Evolutionary conservation across 2,329 filamentous ascomycete genomes (phyloP).

Genomic region (Hypoxylon rubiginosum): DNA sequence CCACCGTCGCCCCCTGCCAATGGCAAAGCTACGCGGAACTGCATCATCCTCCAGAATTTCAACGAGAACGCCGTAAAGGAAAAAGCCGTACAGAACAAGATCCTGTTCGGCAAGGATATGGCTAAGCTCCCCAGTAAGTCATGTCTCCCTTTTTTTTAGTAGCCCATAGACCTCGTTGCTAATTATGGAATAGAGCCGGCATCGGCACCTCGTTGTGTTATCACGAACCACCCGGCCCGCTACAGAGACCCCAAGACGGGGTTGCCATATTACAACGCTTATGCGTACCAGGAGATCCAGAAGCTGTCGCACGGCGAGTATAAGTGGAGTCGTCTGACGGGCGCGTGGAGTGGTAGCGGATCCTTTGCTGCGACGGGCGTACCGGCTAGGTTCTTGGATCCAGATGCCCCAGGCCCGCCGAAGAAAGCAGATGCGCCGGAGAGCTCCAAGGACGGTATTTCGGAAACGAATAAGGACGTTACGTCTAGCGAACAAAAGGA

Average conservation of each 20-base stretch:
- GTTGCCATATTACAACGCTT: constrained; percentile 81
- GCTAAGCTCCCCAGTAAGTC: constrained; percentile 67
- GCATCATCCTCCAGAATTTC: constrained; percentile 72
- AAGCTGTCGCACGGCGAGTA: constrained; percentile 80
- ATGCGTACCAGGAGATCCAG: constrained; percentile 86
- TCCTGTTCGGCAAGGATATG: constrained; percentile 72
- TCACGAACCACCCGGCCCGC: constrained; percentile 83
- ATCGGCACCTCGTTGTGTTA: constrained; percentile 75
- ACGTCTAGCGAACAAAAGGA: constrained; percentile 19
- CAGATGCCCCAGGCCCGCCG: constrained; percentile 50
- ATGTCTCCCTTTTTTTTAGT: not conserved
- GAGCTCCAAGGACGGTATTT: constrained; percentile 18
- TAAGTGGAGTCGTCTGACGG: constrained; percentile 84
- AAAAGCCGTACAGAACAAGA: constrained; percentile 68
- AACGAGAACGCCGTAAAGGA: constrained; percentile 69
- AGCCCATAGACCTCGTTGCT: constrained; percentile 23
- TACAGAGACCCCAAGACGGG: constrained; percentile 90
- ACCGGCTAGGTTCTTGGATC: constrained; percentile 77
- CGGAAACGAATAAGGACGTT: constrained; percentile 20
- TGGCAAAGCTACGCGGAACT: constrained; percentile 68
- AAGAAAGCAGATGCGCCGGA: constrained; percentile 38
- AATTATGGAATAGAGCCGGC: constrained; percentile 60
- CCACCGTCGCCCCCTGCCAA: constrained; percentile 55
- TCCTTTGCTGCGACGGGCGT: constrained; percentile 79
- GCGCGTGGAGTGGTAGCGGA: constrained; percentile 83